phyloP scores from a whole-genome alignment of 2,329 filamentous ascomycete species.

The Dactylellina drechsleri region DNA sequence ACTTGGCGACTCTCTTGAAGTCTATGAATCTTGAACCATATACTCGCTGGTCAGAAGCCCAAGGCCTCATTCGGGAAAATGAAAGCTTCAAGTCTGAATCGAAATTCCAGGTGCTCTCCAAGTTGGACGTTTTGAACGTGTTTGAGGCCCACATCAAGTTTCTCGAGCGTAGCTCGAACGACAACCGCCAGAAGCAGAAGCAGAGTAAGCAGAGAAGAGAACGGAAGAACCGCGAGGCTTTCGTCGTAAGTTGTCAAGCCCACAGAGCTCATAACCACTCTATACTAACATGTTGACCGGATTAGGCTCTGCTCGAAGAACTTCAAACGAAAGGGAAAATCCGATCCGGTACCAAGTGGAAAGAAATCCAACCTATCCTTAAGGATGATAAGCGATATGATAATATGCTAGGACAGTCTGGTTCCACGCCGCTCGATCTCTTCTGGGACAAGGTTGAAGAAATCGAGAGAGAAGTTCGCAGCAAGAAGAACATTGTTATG shows the following conservation, averaged over 20 bases:
- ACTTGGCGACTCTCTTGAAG: conserved; percentile 80
- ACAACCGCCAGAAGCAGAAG: conserved; percentile 87
- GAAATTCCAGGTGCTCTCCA: conserved; percentile 85
- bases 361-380: conserved; percentile 77
- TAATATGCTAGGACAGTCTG: conserved; percentile 82
- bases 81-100: conserved; percentile 80
- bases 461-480: conserved; percentile 86
- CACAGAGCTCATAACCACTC: background rate
- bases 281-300: conserved; percentile 9
- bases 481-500: conserved; percentile 81
- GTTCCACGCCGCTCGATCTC: conserved; percentile 86
- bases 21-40: conserved; percentile 88
- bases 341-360: conserved; percentile 91
- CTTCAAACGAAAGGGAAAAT: conserved; percentile 81
- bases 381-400: conserved; percentile 83
- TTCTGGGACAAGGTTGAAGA: conserved; percentile 97
- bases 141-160: conserved; percentile 96
- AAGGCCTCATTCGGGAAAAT: conserved; percentile 80
- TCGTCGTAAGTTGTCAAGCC: conserved; percentile 63
- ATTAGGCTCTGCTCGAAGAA: conserved; percentile 73
- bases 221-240: conserved; percentile 85
- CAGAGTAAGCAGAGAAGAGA: conserved; percentile 81
- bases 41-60: conserved; percentile 92
- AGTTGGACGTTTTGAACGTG: conserved; percentile 87
- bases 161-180: conserved; percentile 90